Percentiles rank a stretch among this genome's conserved stretches.
Evolutionary conservation across 805 yeast genomes (phyloP).

Genomic region (Barnettozyma salicaria): DNA sequence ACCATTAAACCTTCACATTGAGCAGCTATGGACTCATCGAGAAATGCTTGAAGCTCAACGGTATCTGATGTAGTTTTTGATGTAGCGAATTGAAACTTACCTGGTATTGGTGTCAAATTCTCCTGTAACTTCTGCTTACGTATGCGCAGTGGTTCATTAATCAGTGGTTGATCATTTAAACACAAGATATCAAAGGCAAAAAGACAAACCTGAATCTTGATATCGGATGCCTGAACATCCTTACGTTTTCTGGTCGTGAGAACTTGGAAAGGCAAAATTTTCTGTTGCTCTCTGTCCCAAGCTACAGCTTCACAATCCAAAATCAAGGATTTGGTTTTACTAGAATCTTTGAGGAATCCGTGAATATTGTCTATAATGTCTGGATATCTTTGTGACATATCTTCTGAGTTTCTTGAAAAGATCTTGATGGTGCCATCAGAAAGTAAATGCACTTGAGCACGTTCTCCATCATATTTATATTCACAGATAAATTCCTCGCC

Average conservation of each 20-base stretch:
- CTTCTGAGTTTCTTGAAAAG: constrained; percentile 92
- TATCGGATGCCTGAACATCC: constrained; percentile 81
- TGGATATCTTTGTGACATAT: constrained; percentile 94
- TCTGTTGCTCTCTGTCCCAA: constrained; percentile 75
- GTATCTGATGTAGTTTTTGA: constrained; percentile 59
- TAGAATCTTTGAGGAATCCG: constrained; percentile 41
- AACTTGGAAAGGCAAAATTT: constrained; percentile 89
- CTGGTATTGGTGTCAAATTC: constrained; percentile 55
- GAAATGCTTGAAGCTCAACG: constrained; percentile 73
- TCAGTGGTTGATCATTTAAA: constrained; percentile 64
- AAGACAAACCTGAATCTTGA: constrained; percentile 85
- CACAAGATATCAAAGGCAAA: constrained; percentile 87
- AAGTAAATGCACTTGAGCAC: constrained; percentile 87
- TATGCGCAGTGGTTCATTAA: constrained; percentile 60
- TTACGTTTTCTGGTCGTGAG: constrained; percentile 91
- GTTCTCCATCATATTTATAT: constrained; percentile 95
- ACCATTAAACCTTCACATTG: constrained; percentile 97
- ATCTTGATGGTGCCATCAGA: constrained; percentile 62
- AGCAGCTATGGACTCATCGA: constrained; percentile 85
- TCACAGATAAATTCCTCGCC: constrained; percentile 88
- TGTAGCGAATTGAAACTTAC: constrained; percentile 80
- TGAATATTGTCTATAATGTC: constrained; percentile 70
- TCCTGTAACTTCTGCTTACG: constrained; percentile 58
- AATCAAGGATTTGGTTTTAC: constrained; percentile 51
- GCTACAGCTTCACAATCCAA: constrained; percentile 98